These are phyloP conservation scores for Quercus lobata DNA, from an alignment of 331 rosid genomes.

Conservation along the genomic window DNA sequence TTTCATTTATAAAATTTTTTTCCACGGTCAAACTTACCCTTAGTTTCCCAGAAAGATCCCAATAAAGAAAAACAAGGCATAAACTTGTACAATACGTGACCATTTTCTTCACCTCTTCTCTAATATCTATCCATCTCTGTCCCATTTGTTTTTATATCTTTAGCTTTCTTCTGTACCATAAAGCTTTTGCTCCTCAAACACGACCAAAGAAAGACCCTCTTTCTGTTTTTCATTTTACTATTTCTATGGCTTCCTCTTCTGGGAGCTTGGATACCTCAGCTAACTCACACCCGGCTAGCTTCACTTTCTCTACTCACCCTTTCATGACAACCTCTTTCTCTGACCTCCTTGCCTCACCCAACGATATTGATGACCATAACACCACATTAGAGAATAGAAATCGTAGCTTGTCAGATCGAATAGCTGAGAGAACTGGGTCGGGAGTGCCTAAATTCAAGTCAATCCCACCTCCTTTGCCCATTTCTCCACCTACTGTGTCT, in stretches of 20 bases:
- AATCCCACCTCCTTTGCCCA: constrained; percentile 76
- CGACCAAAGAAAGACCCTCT: background rate
- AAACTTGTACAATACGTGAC: constrained; percentile 46
- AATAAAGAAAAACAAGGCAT: background rate
- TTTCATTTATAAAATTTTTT: background rate
- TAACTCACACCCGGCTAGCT: constrained; percentile 25
- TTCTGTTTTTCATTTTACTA: background rate
- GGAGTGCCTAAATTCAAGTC: constrained; percentile 90
- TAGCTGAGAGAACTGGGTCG: constrained; percentile 46
- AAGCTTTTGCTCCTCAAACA: constrained; percentile 15
- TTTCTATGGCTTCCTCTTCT: constrained; percentile 50
- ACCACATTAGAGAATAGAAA: background rate
- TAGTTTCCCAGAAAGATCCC: constrained; percentile 49
- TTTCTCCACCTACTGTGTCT: constrained; percentile 73
- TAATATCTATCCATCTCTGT: background rate
- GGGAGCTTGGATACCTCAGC: constrained; percentile 65
- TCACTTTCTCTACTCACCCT: constrained; percentile 52
- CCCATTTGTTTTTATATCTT: background rate
- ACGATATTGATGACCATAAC: background rate
- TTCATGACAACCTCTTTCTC: constrained; percentile 82
- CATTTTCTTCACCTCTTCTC: constrained; percentile 11
- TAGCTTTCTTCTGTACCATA: background rate
- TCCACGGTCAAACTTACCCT: constrained; percentile 48
- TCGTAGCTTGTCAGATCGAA: constrained; percentile 46
- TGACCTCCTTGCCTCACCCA: constrained; percentile 51